Conservation (phyloP, 1,284 basidiomycete genomes). For the Apiotrichum gamsii region DNA sequence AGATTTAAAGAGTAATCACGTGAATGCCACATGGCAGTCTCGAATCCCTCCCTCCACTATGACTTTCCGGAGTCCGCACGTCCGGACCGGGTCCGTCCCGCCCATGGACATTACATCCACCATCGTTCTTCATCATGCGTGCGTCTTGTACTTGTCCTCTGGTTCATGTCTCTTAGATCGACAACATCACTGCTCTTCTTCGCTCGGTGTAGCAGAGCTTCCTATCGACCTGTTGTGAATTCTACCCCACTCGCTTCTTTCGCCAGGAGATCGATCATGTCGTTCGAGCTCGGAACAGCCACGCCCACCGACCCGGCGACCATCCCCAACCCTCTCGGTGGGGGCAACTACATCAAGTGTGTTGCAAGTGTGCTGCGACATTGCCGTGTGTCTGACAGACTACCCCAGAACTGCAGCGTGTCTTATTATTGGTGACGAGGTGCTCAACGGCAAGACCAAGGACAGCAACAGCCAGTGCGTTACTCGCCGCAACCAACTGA, state of each 20-base stretch:
- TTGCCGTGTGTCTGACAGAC: neutral
- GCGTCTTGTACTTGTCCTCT: no score
- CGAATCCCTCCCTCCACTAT: no score
- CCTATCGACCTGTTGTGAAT: no score
- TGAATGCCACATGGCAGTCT: no score
- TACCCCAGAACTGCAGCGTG: slow-evolving; percentile 42
- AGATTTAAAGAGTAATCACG: no score
- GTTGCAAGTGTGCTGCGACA: neutral
- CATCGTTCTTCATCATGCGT: no score
- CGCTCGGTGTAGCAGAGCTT: no score
- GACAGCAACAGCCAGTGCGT: slow-evolving; percentile 62
- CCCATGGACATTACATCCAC: no score
- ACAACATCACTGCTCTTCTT: no score
- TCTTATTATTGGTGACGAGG: slow-evolving; percentile 49
- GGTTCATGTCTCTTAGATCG: no score
- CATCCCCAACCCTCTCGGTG: slow-evolving; percentile 56
- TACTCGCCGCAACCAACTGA: neutral
- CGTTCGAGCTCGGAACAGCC: slow-evolving; percentile 1
- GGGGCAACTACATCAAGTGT: slow-evolving; percentile 59
- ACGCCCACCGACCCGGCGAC: slow-evolving; percentile 32
- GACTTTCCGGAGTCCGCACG: no score
- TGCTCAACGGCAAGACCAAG: slow-evolving; percentile 54
- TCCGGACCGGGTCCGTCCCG: no score
- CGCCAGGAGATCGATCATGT: slow-evolving; percentile 2
- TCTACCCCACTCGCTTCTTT: neutral